phyloP scores from a whole-genome alignment of 1,284 basidiomycete genomes.

The Schizophyllum commune region DNA sequence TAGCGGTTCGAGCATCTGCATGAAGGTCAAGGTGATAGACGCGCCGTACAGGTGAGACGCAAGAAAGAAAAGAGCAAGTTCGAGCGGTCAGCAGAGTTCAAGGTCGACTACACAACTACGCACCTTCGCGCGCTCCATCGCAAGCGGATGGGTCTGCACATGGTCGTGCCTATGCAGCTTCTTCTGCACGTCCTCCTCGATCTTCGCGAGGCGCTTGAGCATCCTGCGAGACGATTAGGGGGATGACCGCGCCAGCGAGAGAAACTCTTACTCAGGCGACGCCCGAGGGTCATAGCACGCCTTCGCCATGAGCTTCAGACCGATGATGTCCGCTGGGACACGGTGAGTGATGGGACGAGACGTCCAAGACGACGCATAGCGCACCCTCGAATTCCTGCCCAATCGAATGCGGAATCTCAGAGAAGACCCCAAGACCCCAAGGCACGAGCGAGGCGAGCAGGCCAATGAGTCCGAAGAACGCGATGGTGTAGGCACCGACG shows the following conservation, averaged over 20 bases:
- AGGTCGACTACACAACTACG: too few relatives aligned
- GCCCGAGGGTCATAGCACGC: slow-evolving; percentile 80
- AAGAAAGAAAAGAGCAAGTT: too few relatives aligned
- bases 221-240: slow-evolving; percentile 37
- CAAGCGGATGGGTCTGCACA: slow-evolving; percentile 64
- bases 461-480: slow-evolving; percentile 48
- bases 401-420: slow-evolving; percentile 80
- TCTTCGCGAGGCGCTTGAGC: slow-evolving; percentile 53
- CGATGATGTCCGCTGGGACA: slow-evolving; percentile 67
- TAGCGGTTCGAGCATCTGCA: not conserved
- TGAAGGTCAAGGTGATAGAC: too few relatives aligned
- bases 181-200: slow-evolving; percentile 27
- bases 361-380: not conserved
- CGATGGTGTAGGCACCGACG: slow-evolving; percentile 21
- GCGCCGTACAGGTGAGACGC: too few relatives aligned
- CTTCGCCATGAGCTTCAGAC: slow-evolving; percentile 61
- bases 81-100: too few relatives aligned
- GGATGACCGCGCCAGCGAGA: not conserved
- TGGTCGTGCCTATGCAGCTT: slow-evolving; percentile 15
- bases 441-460: slow-evolving; percentile 43
- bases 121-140: slow-evolving; percentile 63
- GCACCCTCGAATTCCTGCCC: slow-evolving; percentile 75
- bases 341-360: not conserved
- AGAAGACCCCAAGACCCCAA: slow-evolving; percentile 39
- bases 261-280: slow-evolving; percentile 52